Base-by-base conservation (phyloP, 2,329 filamentous ascomycete genomes). In the Alternaria rosae region DNA sequence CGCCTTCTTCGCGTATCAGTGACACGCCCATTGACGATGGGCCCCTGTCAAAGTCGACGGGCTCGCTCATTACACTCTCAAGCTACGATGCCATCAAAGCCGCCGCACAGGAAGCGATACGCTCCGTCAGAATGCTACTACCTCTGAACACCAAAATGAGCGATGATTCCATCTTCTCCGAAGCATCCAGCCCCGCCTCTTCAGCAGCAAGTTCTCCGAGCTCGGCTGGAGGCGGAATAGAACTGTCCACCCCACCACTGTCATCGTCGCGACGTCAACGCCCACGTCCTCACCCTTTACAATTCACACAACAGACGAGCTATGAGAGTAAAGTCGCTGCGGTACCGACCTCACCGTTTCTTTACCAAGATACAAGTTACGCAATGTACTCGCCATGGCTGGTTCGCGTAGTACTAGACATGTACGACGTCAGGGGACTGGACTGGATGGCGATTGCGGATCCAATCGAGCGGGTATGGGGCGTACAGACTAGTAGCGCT, bases 371-470 rank as follows among this genome's bases (percentile, higher is more conserved):
- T 42, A 54, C 67, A 1, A 60, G 55, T 11, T 68, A 62, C 15
- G 68, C 70, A 1, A 76, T 76, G 71, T 71, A 73, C 51, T 74
- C 75, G 41, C 77, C 77, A 13, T 78, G 73, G 75, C 72, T 80
- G 13, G 77, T 79, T 6, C 66, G 73, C 12, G 70, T 76, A 8
- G 77, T 80, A 13, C 71, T 80, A 10, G 75, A 79, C 52, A 61
- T 79, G 59, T 73, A 73, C 57, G 78, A 80, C 57, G 70, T 75
- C 8, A 64, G 74, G 5, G 67, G 74, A 0, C 64, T 78, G n/a
- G 73, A 74, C 54, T 80, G 78, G 78, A 79, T 70, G 68, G 71
- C 68, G n/a, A 78, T 80, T 48, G 73, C 75, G 6, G 76, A 75
- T 53, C 71, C 73, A 10, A 68, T 80, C 44, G 69, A 72, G 67